Percentiles rank a stretch among this genome's conserved stretches.
phyloP scores from a whole-genome alignment of 1,139 yeast species.

The Saccharomycopsis phalli region DNA sequence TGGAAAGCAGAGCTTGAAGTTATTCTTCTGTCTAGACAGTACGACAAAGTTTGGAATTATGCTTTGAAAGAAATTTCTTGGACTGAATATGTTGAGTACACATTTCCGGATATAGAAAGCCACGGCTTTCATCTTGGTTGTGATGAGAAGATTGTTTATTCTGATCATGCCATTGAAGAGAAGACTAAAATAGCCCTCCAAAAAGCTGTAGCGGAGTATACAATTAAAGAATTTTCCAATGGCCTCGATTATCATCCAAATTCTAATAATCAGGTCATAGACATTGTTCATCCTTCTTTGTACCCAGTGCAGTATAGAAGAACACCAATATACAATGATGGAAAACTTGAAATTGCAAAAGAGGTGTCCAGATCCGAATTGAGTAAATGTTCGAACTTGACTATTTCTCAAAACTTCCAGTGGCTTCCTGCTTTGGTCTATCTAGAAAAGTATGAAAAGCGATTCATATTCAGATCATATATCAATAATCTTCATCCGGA shows the following conservation, averaged over 20 bases:
- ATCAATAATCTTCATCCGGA: constrained; percentile 36
- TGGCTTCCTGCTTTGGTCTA: constrained; percentile 30
- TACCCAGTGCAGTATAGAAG: constrained; percentile 33
- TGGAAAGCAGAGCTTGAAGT: constrained; percentile 29
- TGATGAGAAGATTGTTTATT: constrained; percentile 5
- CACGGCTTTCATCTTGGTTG: constrained; percentile 2
- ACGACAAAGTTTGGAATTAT: constrained; percentile 22
- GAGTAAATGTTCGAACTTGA: constrained; percentile 3
- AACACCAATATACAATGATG: constrained; percentile 26
- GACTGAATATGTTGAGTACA: constrained; percentile 25
- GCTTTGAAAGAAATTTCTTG: constrained; percentile 29
- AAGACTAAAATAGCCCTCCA: not conserved
- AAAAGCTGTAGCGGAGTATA: constrained; percentile 2
- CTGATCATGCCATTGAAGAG: not conserved
- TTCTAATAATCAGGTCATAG: constrained; percentile 31
- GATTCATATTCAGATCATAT: constrained; percentile 27
- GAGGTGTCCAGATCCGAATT: not conserved
- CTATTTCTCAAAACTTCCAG: constrained; percentile 27
- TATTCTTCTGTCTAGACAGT: constrained; percentile 12
- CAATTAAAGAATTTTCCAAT: constrained; percentile 5
- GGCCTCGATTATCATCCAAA: constrained; percentile 34
- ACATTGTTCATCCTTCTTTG: constrained; percentile 38
- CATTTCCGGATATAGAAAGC: constrained; percentile 3
- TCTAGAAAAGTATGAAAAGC: constrained; percentile 14
- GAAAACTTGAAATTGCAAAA: not conserved